Evolutionary conservation across 805 yeast genomes (phyloP).

Genomic region (Candida odintsovae): DNA sequence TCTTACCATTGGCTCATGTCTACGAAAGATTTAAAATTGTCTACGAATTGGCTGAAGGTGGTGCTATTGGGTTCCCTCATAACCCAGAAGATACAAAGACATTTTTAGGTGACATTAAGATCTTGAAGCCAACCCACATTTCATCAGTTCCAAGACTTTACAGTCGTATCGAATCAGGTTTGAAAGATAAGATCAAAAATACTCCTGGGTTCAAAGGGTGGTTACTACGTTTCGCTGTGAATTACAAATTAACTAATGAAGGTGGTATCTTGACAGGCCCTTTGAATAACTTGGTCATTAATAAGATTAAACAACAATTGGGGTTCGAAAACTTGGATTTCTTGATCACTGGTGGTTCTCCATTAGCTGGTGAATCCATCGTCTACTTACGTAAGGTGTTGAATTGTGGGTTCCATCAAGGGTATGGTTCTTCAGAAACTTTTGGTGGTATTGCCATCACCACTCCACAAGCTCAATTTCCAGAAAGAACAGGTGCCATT

Average conservation of each 20-base stretch:
- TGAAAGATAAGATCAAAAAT: constrained; percentile 41
- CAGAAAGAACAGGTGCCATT: constrained; percentile 49
- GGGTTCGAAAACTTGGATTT: constrained; percentile 41
- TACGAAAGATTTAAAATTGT: constrained; percentile 44
- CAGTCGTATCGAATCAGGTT: constrained; percentile 55
- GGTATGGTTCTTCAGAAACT: constrained; percentile 73
- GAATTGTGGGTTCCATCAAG: constrained; percentile 52
- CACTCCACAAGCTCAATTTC: constrained; percentile 48
- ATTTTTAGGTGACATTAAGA: constrained; percentile 52
- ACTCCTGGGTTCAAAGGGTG: constrained; percentile 41
- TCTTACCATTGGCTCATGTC: constrained; percentile 56
- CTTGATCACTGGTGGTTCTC: constrained; percentile 60
- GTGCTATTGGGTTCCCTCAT: constrained; percentile 49
- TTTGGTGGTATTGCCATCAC: constrained; percentile 53
- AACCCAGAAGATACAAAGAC: constrained; percentile 44
- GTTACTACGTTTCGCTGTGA: constrained; percentile 34
- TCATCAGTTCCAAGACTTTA: constrained; percentile 61
- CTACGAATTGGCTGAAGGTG: constrained; percentile 41
- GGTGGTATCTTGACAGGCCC: constrained; percentile 29
- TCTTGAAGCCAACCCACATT: constrained; percentile 46
- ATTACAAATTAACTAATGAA: constrained; percentile 31
- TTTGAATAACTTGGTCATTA: constrained; percentile 32
- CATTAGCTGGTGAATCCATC: constrained; percentile 57
- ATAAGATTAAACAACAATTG: constrained; percentile 39
- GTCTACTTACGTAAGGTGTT: constrained; percentile 57